Evolutionary conservation across 1,139 yeast species (phyloP).

Genomic region (Dujonia santamariae): DNA sequence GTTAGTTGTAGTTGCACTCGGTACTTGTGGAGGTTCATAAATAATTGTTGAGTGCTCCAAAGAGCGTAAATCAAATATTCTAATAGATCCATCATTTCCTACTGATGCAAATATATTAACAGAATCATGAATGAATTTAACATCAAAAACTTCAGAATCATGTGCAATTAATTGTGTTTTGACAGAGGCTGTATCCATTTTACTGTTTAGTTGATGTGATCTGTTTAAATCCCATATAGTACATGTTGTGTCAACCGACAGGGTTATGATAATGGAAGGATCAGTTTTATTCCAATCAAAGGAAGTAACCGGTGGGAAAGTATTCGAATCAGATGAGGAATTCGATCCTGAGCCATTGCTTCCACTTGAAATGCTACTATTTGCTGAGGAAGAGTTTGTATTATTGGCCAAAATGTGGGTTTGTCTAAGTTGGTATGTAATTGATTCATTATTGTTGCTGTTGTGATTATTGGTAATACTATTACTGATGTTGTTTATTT

Average conservation of each 20-base stretch:
- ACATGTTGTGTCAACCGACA: constrained; percentile 94
- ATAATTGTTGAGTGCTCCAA: constrained; percentile 93
- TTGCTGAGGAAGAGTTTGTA: constrained; percentile 18
- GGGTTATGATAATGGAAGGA: constrained; percentile 70
- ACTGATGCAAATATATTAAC: constrained; percentile 86
- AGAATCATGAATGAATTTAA: constrained; percentile 72
- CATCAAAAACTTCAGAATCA: constrained; percentile 93
- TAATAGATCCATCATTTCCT: constrained; percentile 92
- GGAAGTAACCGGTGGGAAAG: constrained; percentile 81
- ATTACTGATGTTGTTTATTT: neutral
- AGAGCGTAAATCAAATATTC: constrained; percentile 86
- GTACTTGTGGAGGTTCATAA: constrained; percentile 59
- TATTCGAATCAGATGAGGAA: constrained; percentile 22
- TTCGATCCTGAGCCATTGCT: constrained; percentile 3
- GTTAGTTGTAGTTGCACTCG: constrained; percentile 12
- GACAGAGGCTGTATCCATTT: constrained; percentile 62
- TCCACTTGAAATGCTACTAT: neutral
- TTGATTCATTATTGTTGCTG: constrained; percentile 29
- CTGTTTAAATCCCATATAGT: constrained; percentile 85
- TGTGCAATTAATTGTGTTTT: constrained; percentile 95
- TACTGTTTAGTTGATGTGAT: constrained; percentile 20
- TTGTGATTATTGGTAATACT: constrained; percentile 14
- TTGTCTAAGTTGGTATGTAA: constrained; percentile 37
- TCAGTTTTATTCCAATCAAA: constrained; percentile 89
- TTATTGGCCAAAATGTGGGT: constrained; percentile 44